These are phyloP conservation scores for Globisporangium barbulae DNA, from an alignment of 352 stramenopile genomes.

Conservation along the genomic window DNA sequence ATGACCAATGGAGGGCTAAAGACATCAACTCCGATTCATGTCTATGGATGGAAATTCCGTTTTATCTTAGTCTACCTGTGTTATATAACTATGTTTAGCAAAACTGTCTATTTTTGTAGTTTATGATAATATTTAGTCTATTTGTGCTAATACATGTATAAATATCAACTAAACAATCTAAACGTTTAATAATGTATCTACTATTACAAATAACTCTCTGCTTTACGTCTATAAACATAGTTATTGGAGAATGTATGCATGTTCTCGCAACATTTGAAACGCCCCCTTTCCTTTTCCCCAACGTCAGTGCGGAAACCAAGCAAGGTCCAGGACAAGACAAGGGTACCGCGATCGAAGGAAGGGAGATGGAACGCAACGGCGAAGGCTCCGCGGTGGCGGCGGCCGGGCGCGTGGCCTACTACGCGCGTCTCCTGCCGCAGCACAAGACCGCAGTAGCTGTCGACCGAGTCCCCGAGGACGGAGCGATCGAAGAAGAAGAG, in stretches of 20 bases:
- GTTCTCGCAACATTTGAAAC: not conserved
- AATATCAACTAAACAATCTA: no score
- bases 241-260: not conserved
- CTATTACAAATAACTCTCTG: no score
- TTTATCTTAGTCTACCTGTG: no score
- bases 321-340: not conserved
- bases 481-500: not conserved
- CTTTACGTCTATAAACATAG: not conserved
- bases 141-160: no score
- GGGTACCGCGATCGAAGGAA: not conserved
- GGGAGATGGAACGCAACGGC: constrained; percentile 1
- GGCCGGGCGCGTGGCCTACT: constrained; percentile 23
- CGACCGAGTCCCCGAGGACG: not conserved
- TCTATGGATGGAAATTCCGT: no score
- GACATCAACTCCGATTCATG: no score
- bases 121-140: no score
- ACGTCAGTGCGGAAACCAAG: constrained; percentile 4
- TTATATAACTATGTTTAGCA: no score
- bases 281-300: not conserved
- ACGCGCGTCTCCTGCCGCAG: constrained; percentile 40
- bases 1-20: no score
- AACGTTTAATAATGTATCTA: no score
- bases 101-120: no score
- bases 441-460: not conserved
- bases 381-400: not conserved